Conservation (phyloP, 768 basidiomycete species). For the Hemileccinum impolitum region DNA sequence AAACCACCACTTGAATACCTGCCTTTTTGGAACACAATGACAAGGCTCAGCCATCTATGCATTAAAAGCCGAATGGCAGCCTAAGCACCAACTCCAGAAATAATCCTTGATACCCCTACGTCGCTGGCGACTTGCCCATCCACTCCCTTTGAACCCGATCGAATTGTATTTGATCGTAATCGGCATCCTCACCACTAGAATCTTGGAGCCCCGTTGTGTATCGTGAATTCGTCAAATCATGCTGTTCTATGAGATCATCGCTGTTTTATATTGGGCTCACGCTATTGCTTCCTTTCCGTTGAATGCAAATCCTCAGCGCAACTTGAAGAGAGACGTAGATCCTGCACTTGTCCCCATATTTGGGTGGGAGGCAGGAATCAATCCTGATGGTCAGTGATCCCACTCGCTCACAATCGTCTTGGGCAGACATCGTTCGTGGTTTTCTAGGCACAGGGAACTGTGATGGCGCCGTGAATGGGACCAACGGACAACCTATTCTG, state of each 20-base stretch:
- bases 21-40: conserved; percentile 19
- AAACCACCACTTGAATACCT: neutral
- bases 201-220: no score
- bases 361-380: conserved; percentile 51
- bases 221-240: conserved; percentile 7
- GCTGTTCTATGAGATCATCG: conserved; percentile 11
- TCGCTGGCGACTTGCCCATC: conserved; percentile 20
- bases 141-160: conserved; percentile 5
- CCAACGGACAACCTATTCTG: conserved; percentile 53
- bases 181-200: neutral
- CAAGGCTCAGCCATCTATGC: neutral
- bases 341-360: conserved; percentile 57
- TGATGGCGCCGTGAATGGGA: conserved; percentile 57
- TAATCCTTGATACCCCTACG: conserved; percentile 5
- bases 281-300: conserved; percentile 16
- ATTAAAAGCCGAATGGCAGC: conserved; percentile 1
- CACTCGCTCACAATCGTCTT: neutral
- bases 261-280: conserved; percentile 8
- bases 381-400: conserved; percentile 52
- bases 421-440: neutral
- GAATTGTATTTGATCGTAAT: neutral
- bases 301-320: conserved; percentile 6
- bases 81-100: neutral
- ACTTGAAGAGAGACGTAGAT: conserved; percentile 44
- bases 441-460: conserved; percentile 59